These are phyloP conservation scores for Darksidea phi DNA, from an alignment of 495 filamentous ascomycete genomes.

Conservation along the genomic window DNA sequence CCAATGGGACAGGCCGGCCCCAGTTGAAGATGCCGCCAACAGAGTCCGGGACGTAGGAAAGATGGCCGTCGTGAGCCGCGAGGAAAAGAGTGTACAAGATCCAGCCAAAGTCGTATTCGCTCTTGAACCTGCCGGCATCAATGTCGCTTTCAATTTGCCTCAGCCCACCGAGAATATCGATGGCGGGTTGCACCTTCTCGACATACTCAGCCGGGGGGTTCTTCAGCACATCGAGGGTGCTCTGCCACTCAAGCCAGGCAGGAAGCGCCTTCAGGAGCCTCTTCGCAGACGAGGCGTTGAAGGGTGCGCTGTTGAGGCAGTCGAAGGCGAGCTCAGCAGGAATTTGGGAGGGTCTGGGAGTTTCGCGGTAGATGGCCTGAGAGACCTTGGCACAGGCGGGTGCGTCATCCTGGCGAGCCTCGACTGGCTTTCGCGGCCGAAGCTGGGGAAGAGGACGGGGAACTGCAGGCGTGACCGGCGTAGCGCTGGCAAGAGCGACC, in stretches of 20 bases:
- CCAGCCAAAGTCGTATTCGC: conserved; percentile 42
- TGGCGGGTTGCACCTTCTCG: conserved; percentile 37
- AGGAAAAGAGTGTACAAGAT: conserved; percentile 38
- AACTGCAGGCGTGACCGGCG: conserved; percentile 11
- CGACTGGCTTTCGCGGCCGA: conserved; percentile 4
- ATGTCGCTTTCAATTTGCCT: conserved; percentile 32
- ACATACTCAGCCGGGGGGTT: conserved; percentile 41
- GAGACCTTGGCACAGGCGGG: conserved; percentile 30
- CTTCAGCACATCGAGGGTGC: conserved; percentile 37
- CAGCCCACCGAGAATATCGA: conserved; percentile 37
- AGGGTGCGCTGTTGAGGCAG: conserved; percentile 33
- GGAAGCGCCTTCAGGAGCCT: conserved; percentile 29
- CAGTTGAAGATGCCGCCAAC: conserved; percentile 38
- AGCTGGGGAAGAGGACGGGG: conserved; percentile 10
- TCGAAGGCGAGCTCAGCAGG: conserved; percentile 33
- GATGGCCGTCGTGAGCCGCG: conserved; percentile 42
- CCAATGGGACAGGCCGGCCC: conserved; percentile 35
- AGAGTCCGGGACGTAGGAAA: conserved; percentile 38
- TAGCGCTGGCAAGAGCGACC: conserved; percentile 12
- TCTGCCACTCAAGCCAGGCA: conserved; percentile 42
- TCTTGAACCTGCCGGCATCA: conserved; percentile 27
- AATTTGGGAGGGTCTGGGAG: neutral
- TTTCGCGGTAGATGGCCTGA: conserved; percentile 4
- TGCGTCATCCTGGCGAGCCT: neutral
- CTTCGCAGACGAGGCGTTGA: conserved; percentile 32